A percentile compares a stretch with the other conserved stretches of the same genome.
phyloP scores from a whole-genome alignment of 192 early-diverging fungal species.

The Kickxella alabastrina region DNA sequence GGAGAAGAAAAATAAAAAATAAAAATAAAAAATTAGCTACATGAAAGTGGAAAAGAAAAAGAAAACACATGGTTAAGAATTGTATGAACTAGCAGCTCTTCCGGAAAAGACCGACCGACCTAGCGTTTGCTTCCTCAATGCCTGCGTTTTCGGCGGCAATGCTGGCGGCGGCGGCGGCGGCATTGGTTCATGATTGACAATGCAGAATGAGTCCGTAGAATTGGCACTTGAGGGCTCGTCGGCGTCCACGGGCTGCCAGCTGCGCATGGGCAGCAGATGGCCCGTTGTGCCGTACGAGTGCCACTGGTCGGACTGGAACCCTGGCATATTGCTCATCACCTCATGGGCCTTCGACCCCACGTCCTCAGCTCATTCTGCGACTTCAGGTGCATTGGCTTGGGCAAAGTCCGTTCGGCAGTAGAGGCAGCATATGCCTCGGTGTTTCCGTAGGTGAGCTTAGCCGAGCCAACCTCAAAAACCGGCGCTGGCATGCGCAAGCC shows the following conservation, averaged over 20 bases:
- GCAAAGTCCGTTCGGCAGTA: too few relatives aligned
- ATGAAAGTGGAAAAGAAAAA: neutral
- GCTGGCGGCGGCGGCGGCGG: neutral
- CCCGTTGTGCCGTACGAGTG: slow-evolving; percentile 1
- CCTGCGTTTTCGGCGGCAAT: slow-evolving; percentile 3
- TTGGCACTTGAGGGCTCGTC: slow-evolving; percentile 24
- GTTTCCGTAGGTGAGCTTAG: slow-evolving; percentile 38
- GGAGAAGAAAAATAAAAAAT: too few relatives aligned
- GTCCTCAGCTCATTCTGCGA: too few relatives aligned
- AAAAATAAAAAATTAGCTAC: slow-evolving; percentile 6
- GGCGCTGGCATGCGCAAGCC: slow-evolving; percentile 34
- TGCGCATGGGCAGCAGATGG: slow-evolving; percentile 10
- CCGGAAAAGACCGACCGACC: too few relatives aligned
- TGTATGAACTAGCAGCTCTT: too few relatives aligned
- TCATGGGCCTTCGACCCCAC: slow-evolving; percentile 25
- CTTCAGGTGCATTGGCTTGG: neutral
- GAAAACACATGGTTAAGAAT: slow-evolving; percentile 1
- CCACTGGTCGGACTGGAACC: slow-evolving; percentile 11
- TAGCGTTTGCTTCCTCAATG: too few relatives aligned
- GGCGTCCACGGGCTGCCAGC: slow-evolving; percentile 16
- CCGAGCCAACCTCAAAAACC: slow-evolving; percentile 43
- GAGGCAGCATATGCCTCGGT: too few relatives aligned
- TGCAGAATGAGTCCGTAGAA: slow-evolving; percentile 44
- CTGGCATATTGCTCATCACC: slow-evolving; percentile 15
- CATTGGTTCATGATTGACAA: slow-evolving; percentile 24